Evolutionary conservation across 257 asterid species (phyloP).

Genomic region (Solanum lignicaule): DNA sequence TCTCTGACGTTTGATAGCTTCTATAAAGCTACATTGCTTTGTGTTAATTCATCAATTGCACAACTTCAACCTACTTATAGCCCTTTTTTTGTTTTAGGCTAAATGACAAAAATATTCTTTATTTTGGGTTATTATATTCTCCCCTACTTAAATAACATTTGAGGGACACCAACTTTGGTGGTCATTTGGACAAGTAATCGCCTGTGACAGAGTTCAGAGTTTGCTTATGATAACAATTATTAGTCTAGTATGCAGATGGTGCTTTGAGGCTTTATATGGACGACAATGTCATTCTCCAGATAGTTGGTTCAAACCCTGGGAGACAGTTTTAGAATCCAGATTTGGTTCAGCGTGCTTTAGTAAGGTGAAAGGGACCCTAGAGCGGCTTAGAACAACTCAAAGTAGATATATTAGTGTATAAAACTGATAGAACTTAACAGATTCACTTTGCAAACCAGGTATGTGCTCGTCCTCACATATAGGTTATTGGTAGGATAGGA

Average conservation of each 20-base stretch:
- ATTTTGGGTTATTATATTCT: background rate
- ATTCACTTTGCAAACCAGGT: background rate
- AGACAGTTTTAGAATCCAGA: background rate
- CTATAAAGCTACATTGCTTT: background rate
- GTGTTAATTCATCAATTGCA: background rate
- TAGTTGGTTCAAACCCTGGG: background rate
- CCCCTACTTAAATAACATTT: background rate
- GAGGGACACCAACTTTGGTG: background rate
- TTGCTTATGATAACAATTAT: background rate
- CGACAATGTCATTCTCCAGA: background rate
- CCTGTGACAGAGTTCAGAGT: background rate
- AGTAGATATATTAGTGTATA: background rate
- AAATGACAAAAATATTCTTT: background rate
- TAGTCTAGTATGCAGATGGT: background rate
- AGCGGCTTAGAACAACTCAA: background rate
- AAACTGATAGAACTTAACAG: background rate
- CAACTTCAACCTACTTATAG: background rate
- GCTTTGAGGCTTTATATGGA: background rate
- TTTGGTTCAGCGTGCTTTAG: background rate
- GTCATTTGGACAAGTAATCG: background rate
- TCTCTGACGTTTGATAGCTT: background rate
- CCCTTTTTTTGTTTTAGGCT: background rate
- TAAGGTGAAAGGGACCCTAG: background rate
- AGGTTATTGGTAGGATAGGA: background rate
- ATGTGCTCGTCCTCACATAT: background rate